A percentile compares a stretch with the other conserved stretches of the same genome.
These are phyloP conservation scores for Pythium folliculosum DNA, from an alignment of 352 stramenopile genomes.

Conservation along the genomic window DNA sequence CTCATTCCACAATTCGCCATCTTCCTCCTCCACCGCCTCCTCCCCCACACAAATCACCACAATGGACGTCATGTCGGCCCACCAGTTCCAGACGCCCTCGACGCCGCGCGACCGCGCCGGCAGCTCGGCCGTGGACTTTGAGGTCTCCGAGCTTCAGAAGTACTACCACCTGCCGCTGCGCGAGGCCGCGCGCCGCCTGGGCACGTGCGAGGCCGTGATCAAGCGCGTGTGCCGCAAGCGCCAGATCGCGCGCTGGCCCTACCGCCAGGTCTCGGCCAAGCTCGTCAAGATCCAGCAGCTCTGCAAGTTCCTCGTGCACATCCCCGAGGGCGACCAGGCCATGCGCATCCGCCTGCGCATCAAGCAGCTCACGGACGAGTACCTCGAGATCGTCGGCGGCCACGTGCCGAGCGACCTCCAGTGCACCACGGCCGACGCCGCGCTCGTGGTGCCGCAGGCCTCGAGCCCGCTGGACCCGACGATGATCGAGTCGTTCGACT, in stretches of 20 bases:
- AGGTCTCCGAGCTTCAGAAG: conserved; percentile 79
- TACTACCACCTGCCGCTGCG: conserved; percentile 85
- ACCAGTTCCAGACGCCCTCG: conserved; percentile 6
- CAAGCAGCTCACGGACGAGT: conserved; percentile 79
- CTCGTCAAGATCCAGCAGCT: conserved; percentile 87
- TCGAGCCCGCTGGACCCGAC: conserved; percentile 51
- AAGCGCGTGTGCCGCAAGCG: conserved; percentile 82
- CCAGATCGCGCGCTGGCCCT: conserved; percentile 82
- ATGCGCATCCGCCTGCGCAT: conserved; percentile 78
- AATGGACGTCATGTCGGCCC: conserved; percentile 23
- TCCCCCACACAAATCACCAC: background rate
- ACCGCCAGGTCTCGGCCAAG: conserved; percentile 84
- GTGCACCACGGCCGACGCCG: conserved; percentile 53
- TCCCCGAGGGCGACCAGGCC: conserved; percentile 67
- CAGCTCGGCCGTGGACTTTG: conserved; percentile 71
- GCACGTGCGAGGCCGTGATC: conserved; percentile 79
- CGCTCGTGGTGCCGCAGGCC: conserved; percentile 46
- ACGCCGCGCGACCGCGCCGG: conserved; percentile 29
- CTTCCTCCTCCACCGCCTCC: conserved; percentile 7
- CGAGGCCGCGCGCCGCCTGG: conserved; percentile 70
- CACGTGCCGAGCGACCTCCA: conserved; percentile 77
- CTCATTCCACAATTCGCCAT: conserved; percentile 32
- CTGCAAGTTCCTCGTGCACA: conserved; percentile 85
- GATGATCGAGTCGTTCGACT: conserved; percentile 42
- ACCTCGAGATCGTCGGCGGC: conserved; percentile 72